These are phyloP conservation scores for Ganoderma lingzhi DNA, from an alignment of 1,284 basidiomycete species.

Conservation along the genomic window DNA sequence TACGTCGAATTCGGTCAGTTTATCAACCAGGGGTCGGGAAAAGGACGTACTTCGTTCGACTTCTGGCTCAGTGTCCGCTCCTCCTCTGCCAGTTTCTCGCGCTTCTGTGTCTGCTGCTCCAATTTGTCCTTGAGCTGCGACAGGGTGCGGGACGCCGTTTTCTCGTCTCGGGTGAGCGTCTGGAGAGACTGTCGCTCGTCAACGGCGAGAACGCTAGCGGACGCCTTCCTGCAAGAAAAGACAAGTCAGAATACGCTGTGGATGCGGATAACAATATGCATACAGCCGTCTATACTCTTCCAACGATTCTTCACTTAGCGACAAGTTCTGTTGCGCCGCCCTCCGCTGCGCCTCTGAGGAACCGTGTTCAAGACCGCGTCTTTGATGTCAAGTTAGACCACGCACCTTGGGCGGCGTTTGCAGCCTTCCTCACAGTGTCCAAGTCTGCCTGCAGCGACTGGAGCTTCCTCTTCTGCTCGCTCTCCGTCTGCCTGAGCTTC, in stretches of 20 bases:
- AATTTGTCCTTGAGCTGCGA: slow-evolving; percentile 74
- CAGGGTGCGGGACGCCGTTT: slow-evolving; percentile 73
- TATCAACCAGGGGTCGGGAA: no score
- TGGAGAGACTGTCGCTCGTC: slow-evolving; percentile 91
- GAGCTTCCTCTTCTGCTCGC: slow-evolving; percentile 71
- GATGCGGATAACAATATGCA: slow-evolving; percentile 35
- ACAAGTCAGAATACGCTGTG: not conserved
- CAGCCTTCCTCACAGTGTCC: slow-evolving; percentile 70
- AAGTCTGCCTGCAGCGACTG: slow-evolving; percentile 70
- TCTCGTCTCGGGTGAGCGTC: slow-evolving; percentile 84
- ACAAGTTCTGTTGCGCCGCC: slow-evolving; percentile 78
- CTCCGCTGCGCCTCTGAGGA: slow-evolving; percentile 78
- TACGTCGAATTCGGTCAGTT: slow-evolving; percentile 38
- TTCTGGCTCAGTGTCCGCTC: slow-evolving; percentile 60
- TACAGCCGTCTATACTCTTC: slow-evolving; percentile 90
- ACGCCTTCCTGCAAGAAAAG: slow-evolving; percentile 65
- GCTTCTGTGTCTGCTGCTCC: slow-evolving; percentile 70
- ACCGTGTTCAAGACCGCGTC: not conserved
- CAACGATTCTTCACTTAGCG: slow-evolving; percentile 84
- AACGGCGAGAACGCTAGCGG: slow-evolving; percentile 81
- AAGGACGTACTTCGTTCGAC: slow-evolving; percentile 61
- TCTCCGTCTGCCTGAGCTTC: slow-evolving; percentile 74
- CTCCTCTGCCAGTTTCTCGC: slow-evolving; percentile 70
- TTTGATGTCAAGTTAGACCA: no score
- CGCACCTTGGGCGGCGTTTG: slow-evolving; percentile 80